Base-by-base conservation (phyloP, 345 rosid species). In the Brassica juncea region DNA sequence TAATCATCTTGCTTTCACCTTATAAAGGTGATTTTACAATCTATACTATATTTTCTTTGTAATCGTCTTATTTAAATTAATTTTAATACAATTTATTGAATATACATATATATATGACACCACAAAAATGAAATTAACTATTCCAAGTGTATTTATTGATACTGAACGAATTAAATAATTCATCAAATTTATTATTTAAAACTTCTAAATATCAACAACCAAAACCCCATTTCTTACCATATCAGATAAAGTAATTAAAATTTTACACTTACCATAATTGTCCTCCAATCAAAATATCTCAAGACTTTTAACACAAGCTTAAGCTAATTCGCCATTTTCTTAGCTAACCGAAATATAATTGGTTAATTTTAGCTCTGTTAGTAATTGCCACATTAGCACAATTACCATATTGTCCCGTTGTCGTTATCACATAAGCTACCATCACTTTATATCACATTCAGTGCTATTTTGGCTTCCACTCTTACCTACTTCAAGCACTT, bases 401-500 rank as follows among this genome's bases (percentile, higher is more conserved):
- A 37, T 15, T 42, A 32, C 21, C 73, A 68, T 8, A 15, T 42
- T 35, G 30, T 16, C 9, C 0, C 0, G 4, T 69, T 49, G 49
- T 21, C 6, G 49, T 6, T 49, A 12, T 42, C 14, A 1, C 49
- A 44, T 44, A 44, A 44, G 52, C 15, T 44, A 44, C 52, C 54
- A 44, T 44, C 14, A 42, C 47, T 39, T 39, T 34, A 37, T 37
- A 39, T 39, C 10, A 37, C 42, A 31, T 21, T 52, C 32, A 49
- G 52, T 60, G 69, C 19, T 44, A 42, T 42, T 19, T 70, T 68
- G 67, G 62, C 63, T 67, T 72, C 59, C 72, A 72, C 31, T 27
- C 62, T 78, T 28, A 72, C 77, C 82, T 5, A 78, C 73, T 30
- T 19, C 73, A 57, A 55, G 55, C 77, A 78, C 73, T 58, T 72